phyloP scores from a whole-genome alignment of 805 yeast species.

The Crinitomyces ghanaensis region DNA sequence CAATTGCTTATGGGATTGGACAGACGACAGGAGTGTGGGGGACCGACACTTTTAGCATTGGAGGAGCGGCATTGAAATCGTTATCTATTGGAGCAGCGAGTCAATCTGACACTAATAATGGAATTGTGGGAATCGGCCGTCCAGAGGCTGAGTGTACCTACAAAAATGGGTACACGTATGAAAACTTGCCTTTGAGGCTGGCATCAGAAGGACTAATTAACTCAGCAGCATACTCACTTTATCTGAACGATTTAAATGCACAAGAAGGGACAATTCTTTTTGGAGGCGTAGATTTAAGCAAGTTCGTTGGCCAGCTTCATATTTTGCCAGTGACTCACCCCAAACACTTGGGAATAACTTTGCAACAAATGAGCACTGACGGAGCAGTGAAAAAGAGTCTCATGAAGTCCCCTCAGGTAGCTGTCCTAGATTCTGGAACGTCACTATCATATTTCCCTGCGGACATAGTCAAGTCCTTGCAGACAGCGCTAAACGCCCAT shows the following conservation, averaged over 20 bases:
- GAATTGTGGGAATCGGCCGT: conserved; percentile 35
- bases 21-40: conserved; percentile 51
- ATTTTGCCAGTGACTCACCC: conserved; percentile 28
- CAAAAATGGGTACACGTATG: conserved; percentile 29
- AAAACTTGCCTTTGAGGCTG: conserved; percentile 56
- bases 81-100: conserved; percentile 72
- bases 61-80: conserved; percentile 37
- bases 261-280: conserved; percentile 41
- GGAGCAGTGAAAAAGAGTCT: conserved; percentile 19
- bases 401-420: conserved; percentile 22
- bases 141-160: conserved; percentile 42
- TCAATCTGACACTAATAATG: conserved; percentile 50
- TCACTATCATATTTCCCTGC: conserved; percentile 39
- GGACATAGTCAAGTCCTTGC: conserved; percentile 24
- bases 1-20: conserved; percentile 37
- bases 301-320: conserved; percentile 34
- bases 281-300: conserved; percentile 44
- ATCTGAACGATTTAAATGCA: conserved; percentile 34
- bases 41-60: conserved; percentile 47
- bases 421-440: conserved; percentile 46
- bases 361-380: conserved; percentile 19
- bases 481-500: conserved; percentile 28
- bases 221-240: conserved; percentile 53
- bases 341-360: conserved; percentile 23
- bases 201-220: conserved; percentile 47